Evolutionary conservation across 116 monocot species (phyloP).

Genomic region (Thalassia testudinum): DNA sequence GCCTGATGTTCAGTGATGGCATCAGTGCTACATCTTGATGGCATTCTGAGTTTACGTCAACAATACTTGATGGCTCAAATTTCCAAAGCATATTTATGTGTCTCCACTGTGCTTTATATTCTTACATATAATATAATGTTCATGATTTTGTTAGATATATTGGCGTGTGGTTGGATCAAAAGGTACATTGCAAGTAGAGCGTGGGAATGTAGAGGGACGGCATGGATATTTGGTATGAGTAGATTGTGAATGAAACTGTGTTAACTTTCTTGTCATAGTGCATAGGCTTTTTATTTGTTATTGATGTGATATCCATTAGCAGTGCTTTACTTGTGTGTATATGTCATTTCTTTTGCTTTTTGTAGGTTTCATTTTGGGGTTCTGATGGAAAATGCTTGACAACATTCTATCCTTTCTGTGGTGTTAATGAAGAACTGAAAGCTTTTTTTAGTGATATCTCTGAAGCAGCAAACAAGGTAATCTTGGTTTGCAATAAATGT

Average conservation of each 20-base stretch:
- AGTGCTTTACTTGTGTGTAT: too few species aligned
- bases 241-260: too few species aligned
- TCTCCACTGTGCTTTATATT: too few species aligned
- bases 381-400: slow-evolving; percentile 40
- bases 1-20: too few species aligned
- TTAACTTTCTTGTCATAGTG: too few species aligned
- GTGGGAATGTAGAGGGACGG: slow-evolving; percentile 32
- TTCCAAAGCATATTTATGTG: too few species aligned
- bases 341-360: not conserved
- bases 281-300: too few species aligned
- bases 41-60: too few species aligned
- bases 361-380: slow-evolving; percentile 49
- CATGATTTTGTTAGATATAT: slow-evolving; percentile 27
- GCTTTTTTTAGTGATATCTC: slow-evolving; percentile 59
- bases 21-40: too few species aligned
- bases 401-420: slow-evolving; percentile 61
- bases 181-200: slow-evolving; percentile 79
- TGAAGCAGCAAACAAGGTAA: slow-evolving; percentile 28
- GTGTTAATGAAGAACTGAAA: slow-evolving; percentile 75
- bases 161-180: slow-evolving; percentile 88
- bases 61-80: too few species aligned
- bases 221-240: slow-evolving; percentile 65
- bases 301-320: too few species aligned
- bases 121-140: too few species aligned
- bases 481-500: not conserved